Evolutionary conservation across 2,329 filamentous ascomycete species (phyloP), one percentile per base, ranked within the genome.

Genomic region (Xylaria sp.): DNA sequence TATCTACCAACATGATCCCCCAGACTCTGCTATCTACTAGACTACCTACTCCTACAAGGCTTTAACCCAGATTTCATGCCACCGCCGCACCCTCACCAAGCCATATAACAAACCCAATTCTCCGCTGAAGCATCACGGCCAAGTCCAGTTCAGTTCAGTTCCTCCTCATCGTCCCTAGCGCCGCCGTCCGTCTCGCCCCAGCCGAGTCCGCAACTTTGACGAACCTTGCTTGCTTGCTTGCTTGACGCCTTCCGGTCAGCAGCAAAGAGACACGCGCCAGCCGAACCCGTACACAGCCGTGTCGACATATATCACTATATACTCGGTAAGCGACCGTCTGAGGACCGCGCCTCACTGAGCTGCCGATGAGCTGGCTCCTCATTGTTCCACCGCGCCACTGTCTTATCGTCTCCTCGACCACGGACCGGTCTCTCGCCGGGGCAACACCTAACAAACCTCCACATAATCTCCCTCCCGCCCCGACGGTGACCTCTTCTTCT

Each of bases 201-300:
- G 44, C 25, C 31, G 46, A 23, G 31, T 31, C 25, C 41, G n/a
- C 15, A 46, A 63, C 56, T 31, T 13, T 18, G 37, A 28, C 44
- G 59, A 37, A 37, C 34, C 34, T 37, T 37, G 28, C 23, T 25
- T 25, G 23, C 34, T 37, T 37, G 28, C 23, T 25, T 25, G 23
- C 48, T 41, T 28, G 20, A 10, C 50, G 12, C 51, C 13, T 37
- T 37, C 23, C 18, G 46, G 23, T 39, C 51, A 18, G 41, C 41
- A 51, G 65, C 23, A 62, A 18, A 48, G 28, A 44, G 59, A 64
- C 48, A 60, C 60, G 51, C 48, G 58, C 60, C 12, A 65, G 51
- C 46, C 34, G 48, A 25, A 37, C 18, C 41, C 20, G 57, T 48
- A 39, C 48, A 28, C 31, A 15, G 34, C 28, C 44, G 28, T 37